These are phyloP conservation scores for Podaxis carcinomalis DNA, from an alignment of 768 basidiomycete species.

Conservation along the genomic window DNA sequence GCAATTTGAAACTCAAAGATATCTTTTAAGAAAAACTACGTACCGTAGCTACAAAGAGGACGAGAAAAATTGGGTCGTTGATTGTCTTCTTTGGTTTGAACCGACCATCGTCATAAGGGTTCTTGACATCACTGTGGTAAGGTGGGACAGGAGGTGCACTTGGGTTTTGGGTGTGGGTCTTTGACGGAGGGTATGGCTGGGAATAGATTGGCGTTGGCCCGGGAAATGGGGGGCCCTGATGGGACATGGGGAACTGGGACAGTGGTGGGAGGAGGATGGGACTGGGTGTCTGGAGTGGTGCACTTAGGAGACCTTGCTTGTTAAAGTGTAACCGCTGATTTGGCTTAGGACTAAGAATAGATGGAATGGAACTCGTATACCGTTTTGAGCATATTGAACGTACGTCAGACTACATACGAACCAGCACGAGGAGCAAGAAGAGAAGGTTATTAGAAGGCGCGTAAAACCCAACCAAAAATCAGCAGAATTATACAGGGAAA, in stretches of 20 bases:
- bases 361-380: not conserved
- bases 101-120: slow-evolving; percentile 56
- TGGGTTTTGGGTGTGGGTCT: slow-evolving; percentile 28
- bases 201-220: slow-evolving; percentile 18
- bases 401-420: not conserved
- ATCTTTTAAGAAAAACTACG: slow-evolving; percentile 5
- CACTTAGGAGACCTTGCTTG: not conserved
- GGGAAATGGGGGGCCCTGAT: slow-evolving; percentile 28
- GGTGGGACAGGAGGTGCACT: slow-evolving; percentile 15
- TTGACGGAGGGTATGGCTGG: too few species aligned
- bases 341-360: not conserved
- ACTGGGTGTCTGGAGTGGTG: not conserved
- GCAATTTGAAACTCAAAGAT: not conserved
- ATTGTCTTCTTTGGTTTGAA: slow-evolving; percentile 66
- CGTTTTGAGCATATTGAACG: not conserved
- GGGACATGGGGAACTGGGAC: slow-evolving; percentile 13
- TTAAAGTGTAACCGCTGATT: not conserved
- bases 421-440: not conserved
- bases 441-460: not conserved
- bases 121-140: slow-evolving; percentile 32
- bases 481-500: not conserved
- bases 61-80: slow-evolving; percentile 68
- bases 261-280: not conserved
- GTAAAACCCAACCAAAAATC: not conserved
- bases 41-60: slow-evolving; percentile 72